Evolutionary conservation across 805 yeast genomes (phyloP).

Genomic region (Cyberlindnera nakhonratchasimensis): DNA sequence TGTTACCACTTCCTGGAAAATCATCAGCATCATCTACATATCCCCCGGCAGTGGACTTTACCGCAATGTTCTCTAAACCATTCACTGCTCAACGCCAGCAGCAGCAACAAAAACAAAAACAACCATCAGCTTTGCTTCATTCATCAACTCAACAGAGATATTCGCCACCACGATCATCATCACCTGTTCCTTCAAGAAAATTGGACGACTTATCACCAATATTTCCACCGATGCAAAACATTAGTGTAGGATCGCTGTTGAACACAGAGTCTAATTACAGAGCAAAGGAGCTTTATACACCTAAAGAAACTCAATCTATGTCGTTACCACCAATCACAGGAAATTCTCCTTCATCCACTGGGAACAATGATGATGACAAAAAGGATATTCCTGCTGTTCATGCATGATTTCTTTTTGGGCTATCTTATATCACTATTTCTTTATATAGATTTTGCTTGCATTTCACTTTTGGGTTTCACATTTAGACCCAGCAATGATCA

Average conservation of each 20-base stretch:
- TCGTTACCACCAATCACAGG: neutral
- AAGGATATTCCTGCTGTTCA: neutral
- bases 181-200: neutral
- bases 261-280: conserved; percentile 8
- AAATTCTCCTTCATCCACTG: neutral
- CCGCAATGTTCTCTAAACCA: conserved; percentile 32
- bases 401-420: neutral
- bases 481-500: neutral
- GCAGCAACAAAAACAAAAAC: neutral
- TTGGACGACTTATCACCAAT: conserved; percentile 1
- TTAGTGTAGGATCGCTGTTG: conserved; percentile 22
- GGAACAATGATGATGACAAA: neutral
- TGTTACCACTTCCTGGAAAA: conserved; percentile 19
- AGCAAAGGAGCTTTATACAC: neutral
- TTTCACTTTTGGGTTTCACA: too few species aligned
- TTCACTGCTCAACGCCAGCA: conserved; percentile 5
- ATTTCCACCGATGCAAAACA: conserved; percentile 14
- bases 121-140: conserved; percentile 3
- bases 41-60: conserved; percentile 40
- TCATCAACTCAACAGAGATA: conserved; percentile 1
- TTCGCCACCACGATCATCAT: conserved; percentile 1
- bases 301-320: neutral
- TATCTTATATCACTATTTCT: neutral
- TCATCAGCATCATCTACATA: conserved; percentile 11
- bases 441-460: too few species aligned